These are phyloP conservation scores for Boletus rubropictus DNA, from an alignment of 768 basidiomycete genomes.

Conservation along the genomic window DNA sequence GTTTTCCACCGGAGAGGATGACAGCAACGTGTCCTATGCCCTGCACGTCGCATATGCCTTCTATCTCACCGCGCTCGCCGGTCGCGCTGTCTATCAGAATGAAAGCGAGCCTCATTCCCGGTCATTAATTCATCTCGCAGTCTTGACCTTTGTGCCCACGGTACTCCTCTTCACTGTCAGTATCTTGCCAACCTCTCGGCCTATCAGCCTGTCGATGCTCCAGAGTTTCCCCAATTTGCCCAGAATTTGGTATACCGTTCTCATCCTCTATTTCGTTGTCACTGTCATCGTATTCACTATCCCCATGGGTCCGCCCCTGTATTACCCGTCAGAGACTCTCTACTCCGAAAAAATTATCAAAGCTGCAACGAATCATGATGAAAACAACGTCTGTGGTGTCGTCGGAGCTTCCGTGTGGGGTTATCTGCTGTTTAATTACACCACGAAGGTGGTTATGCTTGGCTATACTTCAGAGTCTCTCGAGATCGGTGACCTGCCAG, in stretches of 20 bases:
- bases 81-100: slow-evolving; percentile 45
- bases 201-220: slow-evolving; percentile 29
- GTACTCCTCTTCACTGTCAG: slow-evolving; percentile 41
- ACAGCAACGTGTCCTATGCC: slow-evolving; percentile 33
- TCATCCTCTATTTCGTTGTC: slow-evolving; percentile 45
- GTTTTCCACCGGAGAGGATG: slow-evolving; percentile 20
- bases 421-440: slow-evolving; percentile 76
- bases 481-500: slow-evolving; percentile 84
- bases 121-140: slow-evolving; percentile 56
- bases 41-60: slow-evolving; percentile 51
- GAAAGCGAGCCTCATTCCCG: slow-evolving; percentile 38
- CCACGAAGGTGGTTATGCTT: slow-evolving; percentile 81
- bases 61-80: slow-evolving; percentile 52
- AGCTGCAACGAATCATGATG: slow-evolving; percentile 52
- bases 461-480: slow-evolving; percentile 69
- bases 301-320: slow-evolving; percentile 67
- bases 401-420: slow-evolving; percentile 42
- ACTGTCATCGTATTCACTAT: slow-evolving; percentile 43
- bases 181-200: slow-evolving; percentile 49
- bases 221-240: slow-evolving; percentile 18
- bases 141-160: slow-evolving; percentile 46
- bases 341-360: slow-evolving; percentile 68
- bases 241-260: slow-evolving; percentile 48
- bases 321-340: slow-evolving; percentile 67
- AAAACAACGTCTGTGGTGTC: slow-evolving; percentile 67